Evolutionary conservation across 495 filamentous ascomycete genomes (phyloP), one percentile per base, ranked within the genome.

Genomic region (Amphirosellinia nigrospora): DNA sequence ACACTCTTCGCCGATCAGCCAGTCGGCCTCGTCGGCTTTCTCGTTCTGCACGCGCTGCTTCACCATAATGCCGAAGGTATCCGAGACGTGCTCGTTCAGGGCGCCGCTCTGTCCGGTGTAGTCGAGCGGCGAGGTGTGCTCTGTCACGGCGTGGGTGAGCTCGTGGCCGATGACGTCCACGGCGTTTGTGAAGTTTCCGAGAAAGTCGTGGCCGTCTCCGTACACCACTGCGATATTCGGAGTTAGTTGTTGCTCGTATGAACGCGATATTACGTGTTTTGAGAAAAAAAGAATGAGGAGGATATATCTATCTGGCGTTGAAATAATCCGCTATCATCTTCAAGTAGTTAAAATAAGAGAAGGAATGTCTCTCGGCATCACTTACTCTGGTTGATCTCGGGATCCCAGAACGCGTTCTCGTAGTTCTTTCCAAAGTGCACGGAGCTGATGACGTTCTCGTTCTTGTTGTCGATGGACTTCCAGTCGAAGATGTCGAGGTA

Each of bases 111-210:
- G 79, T 23, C 74, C 78, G 8, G 72, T 50, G 70, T 87, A 87
- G 46, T 79, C 74, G 7, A 87, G 80, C 0, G 74, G 72, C 15
- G 77, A 78, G 2, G 81, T 85, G 69, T 82, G 75, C 69, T 85
- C 77, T 9, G 80, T 84, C 21, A 87, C 77, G 39, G 81, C 85
- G 68, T 87, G 85, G 64, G 82, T 86, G 30, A 86, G 75, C 68
- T 87, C 85, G 69, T 87, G 85, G 8, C 80, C 85, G 60, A 85
- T 83, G 45, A 87, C 84, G 59, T 87, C 84, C 5, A 86, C 71
- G 66, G 71, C 77, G 60, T 77, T 78, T 41, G 79, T 79, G 69
- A 85, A 84, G 71, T 80, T 74, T 61, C 78, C 77, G 38, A 82
- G 64, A 68, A 82, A 81, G 41, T 74, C 71, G 69, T 84, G 75